A percentile compares a stretch with the other conserved stretches of the same genome.
phyloP scores from a whole-genome alignment of 78 protist genomes.

The Planoprotostelium fungivorum region DNA sequence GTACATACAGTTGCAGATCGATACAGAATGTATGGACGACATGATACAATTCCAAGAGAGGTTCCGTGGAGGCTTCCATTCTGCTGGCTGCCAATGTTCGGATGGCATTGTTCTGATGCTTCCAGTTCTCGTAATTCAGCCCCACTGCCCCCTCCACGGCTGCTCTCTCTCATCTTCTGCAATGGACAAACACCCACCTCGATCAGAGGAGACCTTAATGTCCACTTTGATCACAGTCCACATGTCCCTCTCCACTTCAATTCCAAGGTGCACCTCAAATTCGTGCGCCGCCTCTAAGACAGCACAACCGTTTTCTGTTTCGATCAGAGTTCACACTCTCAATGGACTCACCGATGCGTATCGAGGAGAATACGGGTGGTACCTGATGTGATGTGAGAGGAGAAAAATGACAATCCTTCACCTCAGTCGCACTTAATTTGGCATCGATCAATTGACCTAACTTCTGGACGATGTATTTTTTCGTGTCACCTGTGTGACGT shows the following conservation, averaged over 20 bases:
- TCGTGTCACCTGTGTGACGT: background rate
- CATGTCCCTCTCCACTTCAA: background rate
- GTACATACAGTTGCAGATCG: background rate
- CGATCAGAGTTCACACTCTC: background rate
- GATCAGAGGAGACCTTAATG: background rate
- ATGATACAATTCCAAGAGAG: background rate
- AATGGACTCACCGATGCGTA: background rate
- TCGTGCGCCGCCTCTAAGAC: background rate
- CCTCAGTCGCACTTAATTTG: background rate
- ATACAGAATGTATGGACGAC: background rate
- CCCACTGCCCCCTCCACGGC: background rate
- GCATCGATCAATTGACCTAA: background rate
- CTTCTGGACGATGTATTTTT: background rate
- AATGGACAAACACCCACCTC: background rate
- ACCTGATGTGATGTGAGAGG: background rate
- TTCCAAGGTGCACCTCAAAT: background rate
- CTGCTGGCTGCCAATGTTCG: background rate
- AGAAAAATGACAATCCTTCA: background rate
- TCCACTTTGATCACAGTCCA: background rate
- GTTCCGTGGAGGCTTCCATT: background rate
- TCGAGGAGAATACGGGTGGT: background rate
- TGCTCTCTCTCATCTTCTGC: background rate
- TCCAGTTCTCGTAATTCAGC: background rate
- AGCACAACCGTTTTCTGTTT: background rate
- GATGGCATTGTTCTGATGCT: background rate